Evolutionary conservation across 306 rosid genomes (phyloP).

Genomic region (Quercus engelmannii): DNA sequence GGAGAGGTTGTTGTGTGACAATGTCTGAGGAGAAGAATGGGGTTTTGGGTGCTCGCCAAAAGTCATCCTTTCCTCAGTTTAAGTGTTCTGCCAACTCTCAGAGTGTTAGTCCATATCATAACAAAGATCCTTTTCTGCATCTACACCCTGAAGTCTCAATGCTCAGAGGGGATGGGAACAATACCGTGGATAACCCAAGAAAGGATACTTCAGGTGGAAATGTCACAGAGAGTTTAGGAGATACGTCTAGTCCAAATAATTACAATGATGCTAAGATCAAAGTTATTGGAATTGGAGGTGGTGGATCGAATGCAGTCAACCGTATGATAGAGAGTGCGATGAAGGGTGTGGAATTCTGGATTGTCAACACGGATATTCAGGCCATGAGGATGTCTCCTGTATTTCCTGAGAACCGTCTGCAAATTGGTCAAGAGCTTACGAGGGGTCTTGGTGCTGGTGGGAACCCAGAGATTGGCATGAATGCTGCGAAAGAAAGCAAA

Average conservation of each 20-base stretch:
- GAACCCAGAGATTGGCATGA: constrained; percentile 98
- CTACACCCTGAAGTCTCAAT: constrained; percentile 90
- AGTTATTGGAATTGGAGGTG: constrained; percentile 96
- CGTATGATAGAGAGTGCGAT: constrained; percentile 98
- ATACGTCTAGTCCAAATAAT: constrained; percentile 36
- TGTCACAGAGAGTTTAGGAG: constrained; percentile 54
- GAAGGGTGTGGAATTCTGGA: constrained; percentile 97
- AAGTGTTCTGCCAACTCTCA: constrained; percentile 64
- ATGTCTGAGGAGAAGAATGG: constrained; percentile 37
- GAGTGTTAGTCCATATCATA: constrained; percentile 47
- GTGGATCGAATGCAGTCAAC: constrained; percentile 94
- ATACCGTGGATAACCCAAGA: constrained; percentile 38
- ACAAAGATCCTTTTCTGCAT: constrained; percentile 83
- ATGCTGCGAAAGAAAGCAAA: constrained; percentile 94
- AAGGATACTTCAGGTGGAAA: constrained; percentile 54
- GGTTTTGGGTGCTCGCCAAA: constrained; percentile 36
- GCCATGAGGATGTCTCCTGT: constrained; percentile 99
- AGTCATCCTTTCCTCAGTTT: constrained; percentile 39
- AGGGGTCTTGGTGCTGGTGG: constrained; percentile 99
- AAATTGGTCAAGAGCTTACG: constrained; percentile 94
- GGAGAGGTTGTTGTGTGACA: constrained; percentile 38
- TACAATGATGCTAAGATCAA: constrained; percentile 78
- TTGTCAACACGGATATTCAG: constrained; percentile 88
- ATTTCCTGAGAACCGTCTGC: constrained; percentile 67
- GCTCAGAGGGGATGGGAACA: constrained; percentile 86